These are phyloP conservation scores for Alternaria gaisen DNA, from an alignment of 2,329 filamentous ascomycete species.

Conservation along the genomic window DNA sequence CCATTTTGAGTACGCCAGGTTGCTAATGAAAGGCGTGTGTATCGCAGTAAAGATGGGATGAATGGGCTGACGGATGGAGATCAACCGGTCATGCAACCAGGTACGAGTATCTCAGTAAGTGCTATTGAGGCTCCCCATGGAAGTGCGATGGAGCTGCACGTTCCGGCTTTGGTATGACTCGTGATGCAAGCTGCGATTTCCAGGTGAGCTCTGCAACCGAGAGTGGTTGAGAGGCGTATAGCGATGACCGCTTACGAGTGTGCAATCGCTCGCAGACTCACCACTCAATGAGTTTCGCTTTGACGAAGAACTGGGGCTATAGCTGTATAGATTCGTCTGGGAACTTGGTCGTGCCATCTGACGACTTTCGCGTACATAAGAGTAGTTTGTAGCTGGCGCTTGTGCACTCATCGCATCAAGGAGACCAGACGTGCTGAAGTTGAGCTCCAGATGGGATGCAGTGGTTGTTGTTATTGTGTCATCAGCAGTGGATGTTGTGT, in stretches of 20 bases:
- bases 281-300: slow-evolving; percentile 41
- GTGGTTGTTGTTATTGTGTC: slow-evolving; percentile 14
- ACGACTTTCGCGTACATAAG: slow-evolving; percentile 31
- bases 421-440: slow-evolving; percentile 36
- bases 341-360: slow-evolving; percentile 43
- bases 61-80: neutral
- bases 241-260: slow-evolving; percentile 52
- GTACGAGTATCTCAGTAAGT: slow-evolving; percentile 19
- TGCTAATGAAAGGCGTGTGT: neutral
- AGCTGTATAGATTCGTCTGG: slow-evolving; percentile 52
- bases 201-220: slow-evolving; percentile 18
- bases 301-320: slow-evolving; percentile 44
- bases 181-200: slow-evolving; percentile 7
- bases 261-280: slow-evolving; percentile 36
- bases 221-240: slow-evolving; percentile 46
- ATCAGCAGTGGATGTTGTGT: slow-evolving; percentile 15
- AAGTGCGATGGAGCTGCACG: slow-evolving; percentile 18
- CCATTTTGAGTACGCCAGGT: neutral
- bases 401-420: slow-evolving; percentile 34
- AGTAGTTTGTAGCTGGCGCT: slow-evolving; percentile 32
- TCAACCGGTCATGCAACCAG: neutral
- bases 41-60: neutral
- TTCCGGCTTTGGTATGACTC: slow-evolving; percentile 14
- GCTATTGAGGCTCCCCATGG: slow-evolving; percentile 27
- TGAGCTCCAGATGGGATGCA: slow-evolving; percentile 26